Base-by-base conservation (phyloP, 2,329 filamentous ascomycete genomes). In the Capronia coronata region DNA sequence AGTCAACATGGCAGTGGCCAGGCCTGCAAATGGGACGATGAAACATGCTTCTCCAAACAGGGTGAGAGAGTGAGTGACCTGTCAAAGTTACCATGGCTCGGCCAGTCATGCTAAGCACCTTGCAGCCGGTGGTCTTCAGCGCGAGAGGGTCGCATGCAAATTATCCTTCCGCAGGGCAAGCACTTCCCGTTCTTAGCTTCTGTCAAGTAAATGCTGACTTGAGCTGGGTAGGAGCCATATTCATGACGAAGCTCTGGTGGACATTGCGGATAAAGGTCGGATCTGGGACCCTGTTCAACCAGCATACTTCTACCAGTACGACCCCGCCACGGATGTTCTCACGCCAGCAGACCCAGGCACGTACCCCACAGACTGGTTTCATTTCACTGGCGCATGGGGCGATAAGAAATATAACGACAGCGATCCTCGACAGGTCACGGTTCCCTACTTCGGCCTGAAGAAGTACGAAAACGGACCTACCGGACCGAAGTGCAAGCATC, bases 61-160 rank as follows among this genome's bases (percentile, higher is more conserved):
- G 35, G 47, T 18, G 13, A n/a, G 7, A 23, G 37, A 30, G 22
- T 37, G n/a, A 32, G 29, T 32, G 29, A 29, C 18, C 1, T 37
- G 18, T 5, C 8, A 14, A 10, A 11, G 14, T 13, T 9, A 18
- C 10, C 4, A 8, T 9, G 4, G 18, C 19, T 43, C 3, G 8
- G 16, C 14, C 13, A 19, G 8, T 13, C 14, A 19, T 41, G 19
- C 19, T 41, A n/a, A 41, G 13, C 19, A 9, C n/a, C 7, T 41
- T 19, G 43, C 68, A 87, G 56, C 84, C 84, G 32, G 80, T 97
- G 50, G 97, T 91, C 71, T 84, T 95, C 62, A 94, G 88, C 57
- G 90, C 97, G 85, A 73, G 77, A 84, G 30, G 89, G 87, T 0
- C 79, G 95, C n/a, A 89, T 95, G 71, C 97, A 95, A 72, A 77